Evolutionary conservation across 2,329 filamentous ascomycete genomes (phyloP), one percentile per base, ranked within the genome.

Genomic region (Beauveria sp.): DNA sequence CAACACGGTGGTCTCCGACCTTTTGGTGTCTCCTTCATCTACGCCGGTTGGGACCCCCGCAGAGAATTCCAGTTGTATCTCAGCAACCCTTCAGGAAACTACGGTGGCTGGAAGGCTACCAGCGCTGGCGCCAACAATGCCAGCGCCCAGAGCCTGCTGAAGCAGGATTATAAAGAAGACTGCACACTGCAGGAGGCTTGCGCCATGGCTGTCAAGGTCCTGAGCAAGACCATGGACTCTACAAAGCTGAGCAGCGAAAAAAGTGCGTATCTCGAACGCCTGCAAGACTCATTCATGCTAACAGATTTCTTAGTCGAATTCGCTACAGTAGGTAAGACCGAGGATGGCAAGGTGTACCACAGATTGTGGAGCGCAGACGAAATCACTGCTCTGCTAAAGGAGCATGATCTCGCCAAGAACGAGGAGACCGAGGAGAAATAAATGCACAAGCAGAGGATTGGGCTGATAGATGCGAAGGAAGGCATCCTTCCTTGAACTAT

Each of bases 191-290:
- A 96, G 80, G 95, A 99, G 80, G 95, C 96, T 5, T 99, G 95
- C 74, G 92, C 89, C 60, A 89, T 97, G 83, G 95, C 95, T 12
- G 95, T 99, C 74, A 99, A 99, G 84, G 95, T 99, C 65, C 79
- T 99, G 67, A 98, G 95, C 84, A 99, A 99, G 87, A 99, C 95
- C 6, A 99, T 99, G 96, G 95, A 99, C 76, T 96, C 93, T 60
- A 98, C 93, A 60, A 99, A 97, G 83, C 79, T 99, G 73, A 97
- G 92, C 81, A 96, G 92, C 73, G 95, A 99, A 84, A 99, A 99
- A 86, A 96, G 93, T 96, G 79, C 76, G 90, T 18, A 7, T 4
- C 18, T 7, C 46, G 34, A 14, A 6, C 24, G 14, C 42, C 26
- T 10, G 4, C 12, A 2, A 8, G 18, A 43, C 18, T 16, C 6